phyloP scores from a whole-genome alignment of 495 filamentous ascomycete genomes.

The Aspergillus kassunensis region DNA sequence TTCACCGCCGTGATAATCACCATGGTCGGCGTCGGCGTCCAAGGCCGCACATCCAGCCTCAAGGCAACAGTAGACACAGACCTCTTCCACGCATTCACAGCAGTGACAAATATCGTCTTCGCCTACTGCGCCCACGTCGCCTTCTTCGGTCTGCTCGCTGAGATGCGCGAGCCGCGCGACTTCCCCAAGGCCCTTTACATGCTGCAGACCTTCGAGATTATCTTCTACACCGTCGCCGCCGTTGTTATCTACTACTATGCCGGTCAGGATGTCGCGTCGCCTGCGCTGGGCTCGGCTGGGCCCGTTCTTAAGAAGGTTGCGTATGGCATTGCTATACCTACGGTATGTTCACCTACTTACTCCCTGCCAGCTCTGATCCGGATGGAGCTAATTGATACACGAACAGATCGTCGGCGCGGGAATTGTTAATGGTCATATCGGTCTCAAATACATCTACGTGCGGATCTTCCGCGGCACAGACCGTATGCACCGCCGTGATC shows the following conservation, averaged over 20 bases:
- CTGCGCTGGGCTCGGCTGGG: slow-evolving; percentile 66
- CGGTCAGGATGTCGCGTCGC: slow-evolving; percentile 59
- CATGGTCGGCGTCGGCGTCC: slow-evolving; percentile 63
- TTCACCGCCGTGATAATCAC: slow-evolving; percentile 56
- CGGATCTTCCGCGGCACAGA: slow-evolving; percentile 42
- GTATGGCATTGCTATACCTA: slow-evolving; percentile 74
- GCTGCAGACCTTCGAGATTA: slow-evolving; percentile 61
- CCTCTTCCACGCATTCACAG: slow-evolving; percentile 37
- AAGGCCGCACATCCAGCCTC: slow-evolving; percentile 29
- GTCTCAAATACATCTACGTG: slow-evolving; percentile 63
- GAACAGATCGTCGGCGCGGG: slow-evolving; percentile 59
- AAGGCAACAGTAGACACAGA: slow-evolving; percentile 27
- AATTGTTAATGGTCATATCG: slow-evolving; percentile 65
- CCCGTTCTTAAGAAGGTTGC: slow-evolving; percentile 65
- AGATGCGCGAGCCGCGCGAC: slow-evolving; percentile 66
- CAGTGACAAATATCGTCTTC: slow-evolving; percentile 52
- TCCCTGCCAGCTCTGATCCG: not conserved
- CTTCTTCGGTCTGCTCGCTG: slow-evolving; percentile 74
- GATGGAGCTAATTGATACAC: not conserved
- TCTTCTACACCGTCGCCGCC: slow-evolving; percentile 63
- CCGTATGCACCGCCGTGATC: slow-evolving; percentile 49
- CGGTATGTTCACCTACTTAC: slow-evolving; percentile 28
- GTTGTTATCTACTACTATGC: slow-evolving; percentile 71
- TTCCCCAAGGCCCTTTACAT: slow-evolving; percentile 63
- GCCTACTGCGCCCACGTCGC: slow-evolving; percentile 62